Evolutionary conservation across 1,284 basidiomycete genomes (phyloP).

Genomic region (Phellinidium pouzarii): DNA sequence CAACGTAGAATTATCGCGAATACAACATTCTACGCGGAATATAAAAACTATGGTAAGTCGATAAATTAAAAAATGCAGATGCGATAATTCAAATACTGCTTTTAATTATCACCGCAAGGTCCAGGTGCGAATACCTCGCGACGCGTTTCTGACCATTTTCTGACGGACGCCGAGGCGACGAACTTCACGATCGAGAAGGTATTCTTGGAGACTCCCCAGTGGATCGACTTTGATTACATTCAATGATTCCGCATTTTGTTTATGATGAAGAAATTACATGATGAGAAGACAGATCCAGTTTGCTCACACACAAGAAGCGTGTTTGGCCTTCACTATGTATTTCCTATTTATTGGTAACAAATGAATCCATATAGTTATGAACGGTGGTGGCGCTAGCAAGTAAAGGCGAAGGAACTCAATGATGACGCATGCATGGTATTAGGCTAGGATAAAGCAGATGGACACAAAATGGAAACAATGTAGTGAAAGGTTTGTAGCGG

Average conservation of each 20-base stretch:
- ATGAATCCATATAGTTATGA: conserved; percentile 3
- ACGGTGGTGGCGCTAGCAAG: not conserved
- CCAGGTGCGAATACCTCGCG: conserved; percentile 44
- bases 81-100: too few species aligned
- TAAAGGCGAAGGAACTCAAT: conserved; percentile 9
- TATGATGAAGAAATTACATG: not conserved
- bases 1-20: conserved; percentile 41
- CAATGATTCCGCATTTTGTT: conserved; percentile 15
- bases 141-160: conserved; percentile 43
- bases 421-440: conserved; percentile 3
- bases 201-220: conserved; percentile 41
- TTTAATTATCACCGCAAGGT: too few species aligned
- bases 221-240: conserved; percentile 51
- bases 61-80: not conserved
- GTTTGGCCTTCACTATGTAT: too few species aligned
- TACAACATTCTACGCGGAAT: conserved; percentile 58
- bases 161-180: conserved; percentile 34
- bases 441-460: not conserved
- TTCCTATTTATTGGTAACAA: conserved; percentile 6
- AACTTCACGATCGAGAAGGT: conserved; percentile 42
- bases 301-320: not conserved
- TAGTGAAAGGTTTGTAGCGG: not conserved
- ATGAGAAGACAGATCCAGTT: not conserved
- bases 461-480: not conserved
- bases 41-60: conserved; percentile 40